These are phyloP conservation scores for Sordariomycetes sp. DNA, from an alignment of 2,329 filamentous ascomycete species.

Conservation along the genomic window DNA sequence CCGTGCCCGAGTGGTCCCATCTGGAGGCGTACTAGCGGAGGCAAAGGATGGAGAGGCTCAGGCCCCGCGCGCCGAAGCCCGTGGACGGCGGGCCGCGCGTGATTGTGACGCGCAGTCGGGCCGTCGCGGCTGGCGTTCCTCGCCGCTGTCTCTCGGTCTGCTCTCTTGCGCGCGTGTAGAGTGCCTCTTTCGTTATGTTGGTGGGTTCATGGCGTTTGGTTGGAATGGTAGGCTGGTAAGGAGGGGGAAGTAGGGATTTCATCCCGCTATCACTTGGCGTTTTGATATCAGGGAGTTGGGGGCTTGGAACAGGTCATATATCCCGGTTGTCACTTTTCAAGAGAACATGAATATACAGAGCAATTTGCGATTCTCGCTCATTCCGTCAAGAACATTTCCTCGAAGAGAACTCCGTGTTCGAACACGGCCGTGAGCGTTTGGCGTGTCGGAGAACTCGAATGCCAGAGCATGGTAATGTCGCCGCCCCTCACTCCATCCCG, in stretches of 20 bases:
- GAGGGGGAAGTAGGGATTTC: not conserved
- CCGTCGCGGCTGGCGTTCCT: not conserved
- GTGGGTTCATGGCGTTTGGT: not conserved
- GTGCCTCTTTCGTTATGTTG: too few species aligned
- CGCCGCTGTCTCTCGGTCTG: too few species aligned
- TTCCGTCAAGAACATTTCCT: not conserved
- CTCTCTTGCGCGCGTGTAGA: not conserved
- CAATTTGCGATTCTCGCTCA: not conserved
- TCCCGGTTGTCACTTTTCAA: not conserved
- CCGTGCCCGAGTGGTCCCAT: conserved; percentile 83
- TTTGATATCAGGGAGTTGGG: not conserved
- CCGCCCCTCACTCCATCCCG: not conserved
- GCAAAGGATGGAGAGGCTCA: not conserved
- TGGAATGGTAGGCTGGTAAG: not conserved
- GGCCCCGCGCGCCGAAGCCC: not conserved
- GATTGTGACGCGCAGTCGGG: not conserved
- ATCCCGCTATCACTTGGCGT: not conserved
- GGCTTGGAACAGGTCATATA: not conserved
- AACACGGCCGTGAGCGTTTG: too few species aligned
- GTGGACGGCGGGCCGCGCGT: not conserved
- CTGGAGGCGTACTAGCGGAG: conserved; percentile 30
- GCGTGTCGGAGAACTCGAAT: too few species aligned
- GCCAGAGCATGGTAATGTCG: too few species aligned
- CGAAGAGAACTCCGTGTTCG: too few species aligned
- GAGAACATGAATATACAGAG: not conserved